Evolutionary conservation across 2,329 filamentous ascomycete genomes (phyloP).

Genomic region (Microsporum ferrugineum): DNA sequence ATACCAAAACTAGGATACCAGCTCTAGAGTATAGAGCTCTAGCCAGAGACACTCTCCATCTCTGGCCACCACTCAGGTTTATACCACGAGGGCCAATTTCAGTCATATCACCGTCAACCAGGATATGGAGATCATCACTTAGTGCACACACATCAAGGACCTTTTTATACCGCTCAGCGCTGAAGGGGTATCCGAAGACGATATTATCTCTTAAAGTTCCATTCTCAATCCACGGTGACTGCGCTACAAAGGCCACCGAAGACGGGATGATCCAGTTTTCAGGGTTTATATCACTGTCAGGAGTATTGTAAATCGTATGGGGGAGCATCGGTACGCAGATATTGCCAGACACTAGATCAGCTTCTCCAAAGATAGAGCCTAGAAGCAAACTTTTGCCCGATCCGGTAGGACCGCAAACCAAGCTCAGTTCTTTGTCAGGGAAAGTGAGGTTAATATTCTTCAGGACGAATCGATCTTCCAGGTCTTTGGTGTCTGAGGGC

Average conservation of each 20-base stretch:
- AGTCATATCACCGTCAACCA: constrained; percentile 53
- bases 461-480: not conserved
- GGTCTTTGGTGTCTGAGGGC: constrained; percentile 18
- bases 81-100: constrained; percentile 52
- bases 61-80: constrained; percentile 51
- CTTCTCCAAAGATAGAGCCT: constrained; percentile 2
- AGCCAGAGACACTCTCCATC: constrained; percentile 49
- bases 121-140: constrained; percentile 49
- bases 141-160: constrained; percentile 57
- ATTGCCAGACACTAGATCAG: not conserved
- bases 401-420: constrained; percentile 4
- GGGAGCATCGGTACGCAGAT: not conserved
- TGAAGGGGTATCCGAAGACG: constrained; percentile 53
- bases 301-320: not conserved
- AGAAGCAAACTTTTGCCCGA: constrained; percentile 5
- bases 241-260: constrained; percentile 24
- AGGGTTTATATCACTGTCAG: not conserved
- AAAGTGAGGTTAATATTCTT: constrained; percentile 3
- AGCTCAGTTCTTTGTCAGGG: not conserved
- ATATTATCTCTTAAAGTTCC: constrained; percentile 61
- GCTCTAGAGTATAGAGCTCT: constrained; percentile 49
- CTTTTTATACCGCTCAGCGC: constrained; percentile 56
- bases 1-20: constrained; percentile 44
- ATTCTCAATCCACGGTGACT: constrained; percentile 57
- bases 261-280: constrained; percentile 2